A percentile compares a stretch with the other conserved stretches of the same genome.
Evolutionary conservation across 225 moss, liverwort and hornwort genomes (phyloP).

Genomic region (Polytrichum formosum): DNA sequence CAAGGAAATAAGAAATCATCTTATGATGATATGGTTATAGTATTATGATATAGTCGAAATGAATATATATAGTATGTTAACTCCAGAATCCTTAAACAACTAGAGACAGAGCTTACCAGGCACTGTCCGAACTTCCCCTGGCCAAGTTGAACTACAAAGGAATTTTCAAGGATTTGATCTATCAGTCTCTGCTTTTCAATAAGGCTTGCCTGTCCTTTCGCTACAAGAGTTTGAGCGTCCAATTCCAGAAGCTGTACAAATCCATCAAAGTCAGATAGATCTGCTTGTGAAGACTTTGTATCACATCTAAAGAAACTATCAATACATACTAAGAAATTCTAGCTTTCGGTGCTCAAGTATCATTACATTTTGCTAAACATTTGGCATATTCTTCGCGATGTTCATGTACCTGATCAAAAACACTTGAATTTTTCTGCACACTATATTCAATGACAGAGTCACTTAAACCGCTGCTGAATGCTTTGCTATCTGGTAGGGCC

Average conservation of each 20-base stretch:
- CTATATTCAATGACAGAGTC: slow-evolving; percentile 66
- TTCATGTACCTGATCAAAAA: slow-evolving; percentile 64
- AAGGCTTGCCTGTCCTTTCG: slow-evolving; percentile 58
- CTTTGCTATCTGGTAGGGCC: slow-evolving; percentile 73
- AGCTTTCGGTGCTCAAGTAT: no score
- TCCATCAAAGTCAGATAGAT: slow-evolving; percentile 4
- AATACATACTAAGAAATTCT: no score
- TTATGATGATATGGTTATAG: no score
- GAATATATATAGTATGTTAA: not conserved
- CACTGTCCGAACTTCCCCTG: slow-evolving; percentile 68
- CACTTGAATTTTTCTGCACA: slow-evolving; percentile 40
- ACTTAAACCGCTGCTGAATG: slow-evolving; percentile 76
- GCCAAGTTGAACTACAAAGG: slow-evolving; percentile 64
- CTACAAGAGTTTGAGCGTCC: slow-evolving; percentile 51
- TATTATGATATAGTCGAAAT: not conserved
- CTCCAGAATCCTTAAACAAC: not conserved
- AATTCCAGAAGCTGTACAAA: slow-evolving; percentile 57
- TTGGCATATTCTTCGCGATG: not conserved
- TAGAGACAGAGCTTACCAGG: slow-evolving; percentile 46
- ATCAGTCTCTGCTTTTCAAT: slow-evolving; percentile 63
- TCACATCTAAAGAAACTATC: no score
- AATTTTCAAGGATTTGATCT: slow-evolving; percentile 42
- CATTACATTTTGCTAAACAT: no score
- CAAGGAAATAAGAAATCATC: no score
- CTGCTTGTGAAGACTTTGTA: no score